A percentile compares a stretch with the other conserved stretches of the same genome.
These are phyloP conservation scores for Epichloe coenophiala DNA, from an alignment of 2,329 filamentous ascomycete species.

Conservation along the genomic window DNA sequence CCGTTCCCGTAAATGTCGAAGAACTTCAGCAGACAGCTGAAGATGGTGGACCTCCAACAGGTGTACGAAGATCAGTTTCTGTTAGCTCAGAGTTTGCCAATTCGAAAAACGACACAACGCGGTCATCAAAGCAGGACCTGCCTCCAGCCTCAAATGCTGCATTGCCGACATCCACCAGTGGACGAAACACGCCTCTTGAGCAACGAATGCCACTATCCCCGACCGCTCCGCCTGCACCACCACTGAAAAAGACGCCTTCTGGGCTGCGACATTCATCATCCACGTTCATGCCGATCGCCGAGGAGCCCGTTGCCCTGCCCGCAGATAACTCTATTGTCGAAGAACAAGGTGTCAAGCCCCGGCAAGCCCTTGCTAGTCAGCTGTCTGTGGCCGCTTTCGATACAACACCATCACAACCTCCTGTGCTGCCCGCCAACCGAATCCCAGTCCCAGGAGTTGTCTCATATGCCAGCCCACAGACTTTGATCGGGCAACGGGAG, in stretches of 20 bases:
- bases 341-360: conserved; percentile 4
- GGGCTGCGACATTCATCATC: conserved; percentile 6
- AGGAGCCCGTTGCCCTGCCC: conserved; percentile 20
- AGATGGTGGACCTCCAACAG: conserved; percentile 27
- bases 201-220: background rate
- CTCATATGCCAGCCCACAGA: conserved; percentile 39
- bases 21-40: conserved; percentile 52
- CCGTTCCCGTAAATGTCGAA: conserved; percentile 48
- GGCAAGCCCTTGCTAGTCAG: conserved; percentile 7
- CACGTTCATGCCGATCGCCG: conserved; percentile 28
- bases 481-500: conserved; percentile 42
- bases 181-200: conserved; percentile 1
- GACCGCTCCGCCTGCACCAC: background rate
- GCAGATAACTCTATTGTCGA: conserved; percentile 7
- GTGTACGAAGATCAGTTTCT: conserved; percentile 17
- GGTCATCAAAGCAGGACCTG: conserved; percentile 11
- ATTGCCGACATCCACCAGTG: background rate
- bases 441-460: conserved; percentile 30
- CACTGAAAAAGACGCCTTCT: conserved; percentile 15
- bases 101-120: conserved; percentile 5
- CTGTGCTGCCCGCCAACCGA: conserved; percentile 3
- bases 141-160: conserved; percentile 7
- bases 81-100: conserved; percentile 13
- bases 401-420: conserved; percentile 2
- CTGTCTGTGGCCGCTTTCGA: conserved; percentile 12